Evolutionary conservation across 2,329 filamentous ascomycete genomes (phyloP), one percentile per base, ranked within the genome.

Genomic region (Thielaviopsis musarum): DNA sequence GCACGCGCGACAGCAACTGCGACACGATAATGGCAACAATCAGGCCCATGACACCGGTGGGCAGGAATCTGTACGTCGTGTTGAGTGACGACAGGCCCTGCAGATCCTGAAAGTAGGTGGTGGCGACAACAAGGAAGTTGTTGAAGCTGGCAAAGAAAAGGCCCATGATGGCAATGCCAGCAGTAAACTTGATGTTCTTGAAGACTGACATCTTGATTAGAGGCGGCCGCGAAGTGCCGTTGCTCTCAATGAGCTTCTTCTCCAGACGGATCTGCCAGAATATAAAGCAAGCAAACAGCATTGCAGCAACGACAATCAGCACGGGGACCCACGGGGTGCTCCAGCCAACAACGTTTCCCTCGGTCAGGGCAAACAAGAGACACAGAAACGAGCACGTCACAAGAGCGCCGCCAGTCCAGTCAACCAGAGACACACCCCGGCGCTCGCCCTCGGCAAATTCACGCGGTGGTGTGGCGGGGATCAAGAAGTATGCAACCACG

Each of bases 261-360:
- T 84, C 82, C 24, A 82, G 75, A 62, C 77, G 74, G 53, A 74
- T 71, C 66, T 87, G 82, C 82, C 83, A 86, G 54, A 75, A 69
- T 28, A 78, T 75, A 64, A 87, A 85, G 1, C 72, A 68, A 3
- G 69, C 71, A 3, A 87, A 70, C 15, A 85, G 70, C 5, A 82
- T 62, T 10, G 84, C 17, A 0, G 82, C 77, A 3, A 83, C 69
- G 2, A 80, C 78, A 41, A 86, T 79, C 17, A 85, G 69, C 1
- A 74, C 72, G 0, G 79, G 75, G 5, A 87, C 74, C 77, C 81
- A 87, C 0, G 82, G 75, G 0, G 77, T 80, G 7, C 70, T 67
- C 84, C 84, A 88, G 5, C 84, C 84, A 1, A 83, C 79, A 0
- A 84, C 79, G 63, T 85, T 86, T 21, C 84, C 84, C 66, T 87